A percentile compares a stretch with the other conserved stretches of the same genome.
phyloP scores from a whole-genome alignment of 2,329 filamentous ascomycete genomes.

The Trichoderma asperellum region DNA sequence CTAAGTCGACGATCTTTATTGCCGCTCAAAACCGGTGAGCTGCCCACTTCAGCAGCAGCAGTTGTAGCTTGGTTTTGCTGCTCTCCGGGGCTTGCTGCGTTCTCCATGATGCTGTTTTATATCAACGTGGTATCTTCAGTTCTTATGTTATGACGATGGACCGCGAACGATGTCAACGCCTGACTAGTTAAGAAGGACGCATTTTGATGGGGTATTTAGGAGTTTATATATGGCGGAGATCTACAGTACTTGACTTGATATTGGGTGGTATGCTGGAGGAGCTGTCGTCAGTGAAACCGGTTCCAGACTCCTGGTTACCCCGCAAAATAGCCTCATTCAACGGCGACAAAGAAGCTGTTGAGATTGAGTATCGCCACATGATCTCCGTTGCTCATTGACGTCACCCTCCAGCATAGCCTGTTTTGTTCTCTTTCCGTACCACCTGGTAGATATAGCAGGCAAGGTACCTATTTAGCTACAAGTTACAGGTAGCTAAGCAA shows the following conservation, averaged over 20 bases:
- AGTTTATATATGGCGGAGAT: conserved; percentile 17
- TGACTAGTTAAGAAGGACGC: neutral
- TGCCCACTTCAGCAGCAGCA: neutral
- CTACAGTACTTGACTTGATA: neutral
- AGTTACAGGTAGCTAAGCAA: neutral
- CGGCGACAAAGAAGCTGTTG: neutral
- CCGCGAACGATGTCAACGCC: neutral
- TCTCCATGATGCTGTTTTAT: conserved; percentile 4
- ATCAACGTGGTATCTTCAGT: neutral
- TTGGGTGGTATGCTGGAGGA: neutral
- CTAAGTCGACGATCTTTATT: conserved; percentile 45
- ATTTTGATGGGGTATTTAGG: neutral
- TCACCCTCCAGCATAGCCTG: conserved; percentile 4
- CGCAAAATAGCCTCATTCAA: conserved; percentile 19
- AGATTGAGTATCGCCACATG: conserved; percentile 8
- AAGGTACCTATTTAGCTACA: neutral
- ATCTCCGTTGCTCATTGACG: conserved; percentile 5
- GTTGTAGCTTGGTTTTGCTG: neutral
- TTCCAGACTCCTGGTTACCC: conserved; percentile 10
- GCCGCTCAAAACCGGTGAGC: conserved; percentile 4
- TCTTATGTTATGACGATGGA: neutral
- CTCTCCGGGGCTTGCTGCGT: neutral
- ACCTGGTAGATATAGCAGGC: neutral
- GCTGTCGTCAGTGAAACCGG: conserved; percentile 11
- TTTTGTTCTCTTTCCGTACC: neutral